Conservation (phyloP, 2,329 filamentous ascomycete species). For the Biscogniauxia sp. region DNA sequence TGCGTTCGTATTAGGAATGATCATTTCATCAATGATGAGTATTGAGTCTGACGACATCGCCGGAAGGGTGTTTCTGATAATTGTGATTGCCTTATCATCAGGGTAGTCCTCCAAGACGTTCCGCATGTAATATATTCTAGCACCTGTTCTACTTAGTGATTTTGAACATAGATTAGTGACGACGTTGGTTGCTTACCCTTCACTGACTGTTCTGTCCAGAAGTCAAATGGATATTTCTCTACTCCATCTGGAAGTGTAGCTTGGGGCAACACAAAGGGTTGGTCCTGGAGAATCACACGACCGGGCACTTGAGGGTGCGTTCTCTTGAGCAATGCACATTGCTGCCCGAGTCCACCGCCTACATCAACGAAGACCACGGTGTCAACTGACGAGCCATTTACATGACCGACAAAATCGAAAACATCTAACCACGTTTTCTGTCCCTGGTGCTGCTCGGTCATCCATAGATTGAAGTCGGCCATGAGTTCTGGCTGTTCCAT, state of each 20-base stretch:
- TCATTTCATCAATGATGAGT: slow-evolving; percentile 42
- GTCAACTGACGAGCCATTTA: background rate
- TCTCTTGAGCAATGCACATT: slow-evolving; percentile 32
- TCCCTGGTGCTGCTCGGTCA: slow-evolving; percentile 11
- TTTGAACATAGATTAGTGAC: background rate
- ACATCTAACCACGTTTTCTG: slow-evolving; percentile 17
- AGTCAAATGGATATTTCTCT: slow-evolving; percentile 13
- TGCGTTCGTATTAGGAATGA: slow-evolving; percentile 35
- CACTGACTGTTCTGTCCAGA: slow-evolving; percentile 15
- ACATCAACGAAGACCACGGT: slow-evolving; percentile 38
- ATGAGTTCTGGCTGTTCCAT: slow-evolving; percentile 12
- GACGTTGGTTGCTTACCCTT: slow-evolving; percentile 16
- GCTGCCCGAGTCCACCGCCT: slow-evolving; percentile 40
- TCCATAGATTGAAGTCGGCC: slow-evolving; percentile 15
- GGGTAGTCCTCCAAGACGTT: slow-evolving; percentile 36
- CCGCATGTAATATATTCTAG: slow-evolving; percentile 35
- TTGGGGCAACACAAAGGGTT: slow-evolving; percentile 29
- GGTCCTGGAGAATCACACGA: slow-evolving; percentile 40
- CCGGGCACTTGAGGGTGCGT: slow-evolving; percentile 33
- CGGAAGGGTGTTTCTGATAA: slow-evolving; percentile 32
- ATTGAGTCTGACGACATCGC: slow-evolving; percentile 35
- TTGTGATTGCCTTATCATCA: slow-evolving; percentile 28
- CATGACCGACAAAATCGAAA: slow-evolving; percentile 10
- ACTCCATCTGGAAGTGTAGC: slow-evolving; percentile 5
- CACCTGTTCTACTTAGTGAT: slow-evolving; percentile 4